Conservation (phyloP, 176 grass and related monocot genomes). For the Sorghum bicolor region Sorghum_bicolor_NCBIv3 NC_012879.2:2785501-2786000, state of each 20-base stretch:
- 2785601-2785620: background rate
- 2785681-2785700: background rate
- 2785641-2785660: background rate
- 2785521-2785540: slow-evolving; percentile 64
- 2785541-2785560: slow-evolving; percentile 78
- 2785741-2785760: background rate
- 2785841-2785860: background rate
- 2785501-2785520: slow-evolving; percentile 56
- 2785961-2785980: no score
- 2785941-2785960: no score
- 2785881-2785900: background rate
- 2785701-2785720: background rate
- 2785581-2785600: slow-evolving; percentile 66
- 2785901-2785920: background rate
- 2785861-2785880: background rate
- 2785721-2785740: no score
- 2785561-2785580: slow-evolving; percentile 61
- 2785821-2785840: background rate
- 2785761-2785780: no score
- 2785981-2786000: no score
- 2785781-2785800: no score
- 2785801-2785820: no score
- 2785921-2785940: background rate
- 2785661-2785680: background rate
- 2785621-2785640: background rate